These are phyloP conservation scores for Yamadazyma paraphyllophila DNA, from an alignment of 805 yeast genomes.

Conservation along the genomic window DNA sequence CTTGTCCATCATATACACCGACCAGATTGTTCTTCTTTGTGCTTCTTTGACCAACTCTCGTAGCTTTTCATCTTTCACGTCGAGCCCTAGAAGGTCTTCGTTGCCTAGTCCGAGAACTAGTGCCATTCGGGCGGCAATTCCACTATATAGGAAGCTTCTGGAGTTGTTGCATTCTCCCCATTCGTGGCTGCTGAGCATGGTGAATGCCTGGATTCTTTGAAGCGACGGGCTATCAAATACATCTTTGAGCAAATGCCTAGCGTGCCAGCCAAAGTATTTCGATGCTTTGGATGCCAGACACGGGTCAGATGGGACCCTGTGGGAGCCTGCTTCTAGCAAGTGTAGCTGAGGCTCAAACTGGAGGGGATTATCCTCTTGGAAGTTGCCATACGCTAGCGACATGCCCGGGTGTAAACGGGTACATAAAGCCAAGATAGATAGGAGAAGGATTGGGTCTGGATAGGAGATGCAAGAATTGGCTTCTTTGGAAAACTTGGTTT, in stretches of 20 bases:
- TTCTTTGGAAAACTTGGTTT: slow-evolving; percentile 14
- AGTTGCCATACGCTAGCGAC: slow-evolving; percentile 30
- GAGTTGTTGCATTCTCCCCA: slow-evolving; percentile 42
- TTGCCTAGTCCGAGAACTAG: slow-evolving; percentile 30
- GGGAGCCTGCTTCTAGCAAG: slow-evolving; percentile 1
- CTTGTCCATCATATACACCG: slow-evolving; percentile 42
- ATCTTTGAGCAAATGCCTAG: slow-evolving; percentile 27
- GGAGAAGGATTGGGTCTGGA: slow-evolving; percentile 30
- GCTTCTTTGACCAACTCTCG: slow-evolving; percentile 26
- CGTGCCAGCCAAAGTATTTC: slow-evolving; percentile 40
- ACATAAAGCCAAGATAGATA: slow-evolving; percentile 36
- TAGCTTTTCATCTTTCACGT: slow-evolving; percentile 12
- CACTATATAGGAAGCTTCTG: slow-evolving; percentile 34
- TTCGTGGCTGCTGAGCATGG: slow-evolving; percentile 37
- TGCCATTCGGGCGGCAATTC: slow-evolving; percentile 42
- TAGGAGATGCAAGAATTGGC: slow-evolving; percentile 13
- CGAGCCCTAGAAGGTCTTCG: slow-evolving; percentile 8
- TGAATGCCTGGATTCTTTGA: slow-evolving; percentile 36
- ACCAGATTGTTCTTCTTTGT: slow-evolving; percentile 38
- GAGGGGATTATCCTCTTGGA: slow-evolving; percentile 27
- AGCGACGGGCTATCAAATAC: slow-evolving; percentile 39
- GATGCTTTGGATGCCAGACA: slow-evolving; percentile 28
- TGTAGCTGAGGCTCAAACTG: slow-evolving; percentile 20
- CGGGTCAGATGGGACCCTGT: background rate
- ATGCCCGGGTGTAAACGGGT: slow-evolving; percentile 32